Evolutionary conservation across 305 asterid genomes (phyloP).

Genomic region (Fraxinus paxiana): DNA sequence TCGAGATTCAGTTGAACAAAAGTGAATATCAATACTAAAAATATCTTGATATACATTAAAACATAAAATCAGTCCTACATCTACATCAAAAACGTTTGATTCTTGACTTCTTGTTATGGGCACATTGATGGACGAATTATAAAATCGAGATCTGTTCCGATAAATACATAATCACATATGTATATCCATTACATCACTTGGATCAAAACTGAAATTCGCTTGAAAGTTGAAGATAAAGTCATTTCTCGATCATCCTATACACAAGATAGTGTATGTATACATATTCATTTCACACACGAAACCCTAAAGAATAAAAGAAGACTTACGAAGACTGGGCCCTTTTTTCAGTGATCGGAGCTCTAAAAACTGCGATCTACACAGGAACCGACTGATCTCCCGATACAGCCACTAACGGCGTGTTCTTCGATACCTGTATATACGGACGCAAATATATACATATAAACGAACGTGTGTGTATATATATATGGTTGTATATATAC

Average conservation of each 20-base stretch:
- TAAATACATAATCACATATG: neutral
- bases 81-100: neutral
- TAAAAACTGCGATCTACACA: slow-evolving; percentile 10
- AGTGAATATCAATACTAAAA: neutral
- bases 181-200: neutral
- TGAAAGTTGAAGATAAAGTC: neutral
- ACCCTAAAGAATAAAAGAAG: neutral
- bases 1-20: neutral
- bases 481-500: neutral
- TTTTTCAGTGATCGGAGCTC: neutral
- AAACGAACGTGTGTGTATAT: neutral
- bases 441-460: neutral
- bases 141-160: neutral
- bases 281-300: neutral
- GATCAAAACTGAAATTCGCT: neutral
- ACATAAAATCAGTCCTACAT: neutral
- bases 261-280: neutral
- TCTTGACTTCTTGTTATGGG: neutral
- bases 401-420: neutral
- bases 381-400: slow-evolving; percentile 5
- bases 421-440: neutral
- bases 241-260: neutral
- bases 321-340: slow-evolving; percentile 17
- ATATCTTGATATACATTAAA: neutral
- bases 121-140: neutral